These are phyloP conservation scores for Ettlia oleoabundans DNA, from an alignment of 139 green algal genomes.

Conservation along the genomic window DNA sequence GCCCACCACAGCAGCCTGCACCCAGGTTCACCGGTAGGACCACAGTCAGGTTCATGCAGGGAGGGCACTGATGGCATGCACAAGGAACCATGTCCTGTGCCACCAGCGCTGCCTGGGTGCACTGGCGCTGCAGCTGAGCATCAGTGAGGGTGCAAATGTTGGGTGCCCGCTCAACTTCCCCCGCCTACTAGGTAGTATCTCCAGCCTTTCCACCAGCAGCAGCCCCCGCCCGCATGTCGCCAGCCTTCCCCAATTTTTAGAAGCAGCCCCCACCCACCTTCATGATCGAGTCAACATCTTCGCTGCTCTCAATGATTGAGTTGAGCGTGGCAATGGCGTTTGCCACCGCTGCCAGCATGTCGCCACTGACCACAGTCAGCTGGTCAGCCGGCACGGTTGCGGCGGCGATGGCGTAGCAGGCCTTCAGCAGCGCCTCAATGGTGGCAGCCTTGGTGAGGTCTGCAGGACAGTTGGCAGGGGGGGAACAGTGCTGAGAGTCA, in stretches of 20 bases:
- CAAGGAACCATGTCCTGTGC: too few species aligned
- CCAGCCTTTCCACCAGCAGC: too few species aligned
- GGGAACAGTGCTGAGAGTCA: neutral
- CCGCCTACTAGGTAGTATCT: too few species aligned
- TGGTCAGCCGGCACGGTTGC: neutral
- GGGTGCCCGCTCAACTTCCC: too few species aligned
- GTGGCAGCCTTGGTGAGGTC: neutral
- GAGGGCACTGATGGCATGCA: too few species aligned
- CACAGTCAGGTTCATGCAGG: too few species aligned
- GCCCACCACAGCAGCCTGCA: neutral
- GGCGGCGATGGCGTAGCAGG: neutral
- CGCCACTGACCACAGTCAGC: neutral
- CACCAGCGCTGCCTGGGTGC: too few species aligned
- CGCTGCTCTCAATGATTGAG: neutral
- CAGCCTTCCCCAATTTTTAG: too few species aligned
- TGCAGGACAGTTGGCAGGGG: neutral
- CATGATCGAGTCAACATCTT: neutral
- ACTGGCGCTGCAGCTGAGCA: too few species aligned
- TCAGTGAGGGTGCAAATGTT: too few species aligned
- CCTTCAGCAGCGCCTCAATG: neutral
- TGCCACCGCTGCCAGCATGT: conserved; percentile 4
- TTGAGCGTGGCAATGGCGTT: neutral
- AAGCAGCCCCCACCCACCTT: neutral
- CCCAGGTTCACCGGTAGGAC: neutral
- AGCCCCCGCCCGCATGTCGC: too few species aligned